Evolutionary conservation across 2,329 filamentous ascomycete species (phyloP).

Genomic region (Scolecobasidium constrictum): DNA sequence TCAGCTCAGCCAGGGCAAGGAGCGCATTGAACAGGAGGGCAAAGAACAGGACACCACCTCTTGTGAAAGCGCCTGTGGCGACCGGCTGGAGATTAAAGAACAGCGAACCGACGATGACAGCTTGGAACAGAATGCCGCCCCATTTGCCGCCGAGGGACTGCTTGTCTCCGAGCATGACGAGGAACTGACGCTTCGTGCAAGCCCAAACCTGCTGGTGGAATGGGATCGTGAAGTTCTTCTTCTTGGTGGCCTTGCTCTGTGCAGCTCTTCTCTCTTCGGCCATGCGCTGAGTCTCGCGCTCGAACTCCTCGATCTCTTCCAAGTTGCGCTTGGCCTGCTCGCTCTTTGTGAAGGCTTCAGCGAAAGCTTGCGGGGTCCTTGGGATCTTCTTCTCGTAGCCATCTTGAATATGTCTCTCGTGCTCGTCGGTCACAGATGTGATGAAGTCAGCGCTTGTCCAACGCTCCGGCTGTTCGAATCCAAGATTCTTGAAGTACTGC

Average conservation of each 20-base stretch:
- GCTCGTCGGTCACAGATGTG: conserved; percentile 55
- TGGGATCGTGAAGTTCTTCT: conserved; percentile 29
- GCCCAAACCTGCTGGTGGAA: conserved; percentile 29
- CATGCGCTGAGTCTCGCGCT: conserved; percentile 21
- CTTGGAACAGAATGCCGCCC: conserved; percentile 32
- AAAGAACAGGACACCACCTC: conserved; percentile 52
- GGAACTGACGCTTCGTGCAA: conserved; percentile 30
- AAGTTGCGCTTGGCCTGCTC: conserved; percentile 15
- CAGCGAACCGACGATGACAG: conserved; percentile 31
- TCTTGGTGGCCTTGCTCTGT: conserved; percentile 17
- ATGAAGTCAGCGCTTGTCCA: conserved; percentile 62
- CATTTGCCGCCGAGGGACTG: conserved; percentile 41
- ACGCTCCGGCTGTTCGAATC: conserved; percentile 55
- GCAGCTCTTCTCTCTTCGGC: conserved; percentile 18
- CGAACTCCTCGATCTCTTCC: conserved; percentile 28
- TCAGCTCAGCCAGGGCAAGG: conserved; percentile 49
- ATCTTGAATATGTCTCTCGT: conserved; percentile 42
- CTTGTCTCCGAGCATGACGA: conserved; percentile 44
- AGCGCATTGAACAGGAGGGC: conserved; percentile 53
- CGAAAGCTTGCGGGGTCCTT: conserved; percentile 60
- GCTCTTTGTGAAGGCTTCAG: conserved; percentile 4
- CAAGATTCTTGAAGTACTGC: conserved; percentile 55
- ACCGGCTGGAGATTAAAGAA: conserved; percentile 45
- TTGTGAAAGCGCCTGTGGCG: conserved; percentile 44
- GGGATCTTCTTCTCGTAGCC: conserved; percentile 54